Base-by-base conservation (phyloP, 805 yeast genomes). In the Ogataea polymorpha region DNA sequence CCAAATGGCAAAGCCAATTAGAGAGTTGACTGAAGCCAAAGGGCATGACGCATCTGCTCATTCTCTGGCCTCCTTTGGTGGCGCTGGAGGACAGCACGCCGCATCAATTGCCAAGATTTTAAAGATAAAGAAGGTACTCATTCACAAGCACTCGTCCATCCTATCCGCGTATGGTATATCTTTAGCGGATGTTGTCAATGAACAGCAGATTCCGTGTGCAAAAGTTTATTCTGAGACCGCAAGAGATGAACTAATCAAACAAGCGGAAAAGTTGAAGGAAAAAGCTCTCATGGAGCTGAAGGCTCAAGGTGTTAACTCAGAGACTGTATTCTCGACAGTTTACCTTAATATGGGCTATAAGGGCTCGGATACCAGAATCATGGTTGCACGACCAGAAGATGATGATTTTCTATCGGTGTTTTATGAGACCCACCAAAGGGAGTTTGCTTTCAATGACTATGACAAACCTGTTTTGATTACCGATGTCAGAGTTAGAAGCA, bases 21-120 rank as follows among this genome's bases (percentile, higher is more conserved):
- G 95, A 42, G 77, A 81, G 20, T 63, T 86, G 40, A 86, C 95
- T 0, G 95, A 86, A 55, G 83, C 89, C 2, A 83, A 79, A 54
- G 95, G 95, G 3, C 75, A 77, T 54, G 71, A 73, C 35, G 75
- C 78, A 0, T 59, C 82, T 7, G 67, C 71, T 13, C 95, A 86
- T 58, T 64, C 77, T 33, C 63, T 86, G 46, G 91, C 86, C 2
- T 72, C 88, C 4, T 86, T 86, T 61, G 95, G 95, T 31, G 95
- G 95, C 26, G 93, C 93, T 20, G 95, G 95, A 38, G 95, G 95
- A 7, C 95, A 86, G 63, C 88, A 83, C 56, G 87, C 90, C 3
- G 79, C 76, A 23, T 77, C 84, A 3, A 76, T 86, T 21, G 93
- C 93, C 0, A 71, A 75, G 41, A 72, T 74, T 16, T 66, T 86